Conservation (phyloP, 305 asterid species). For the Solanum hybrid region DNA sequence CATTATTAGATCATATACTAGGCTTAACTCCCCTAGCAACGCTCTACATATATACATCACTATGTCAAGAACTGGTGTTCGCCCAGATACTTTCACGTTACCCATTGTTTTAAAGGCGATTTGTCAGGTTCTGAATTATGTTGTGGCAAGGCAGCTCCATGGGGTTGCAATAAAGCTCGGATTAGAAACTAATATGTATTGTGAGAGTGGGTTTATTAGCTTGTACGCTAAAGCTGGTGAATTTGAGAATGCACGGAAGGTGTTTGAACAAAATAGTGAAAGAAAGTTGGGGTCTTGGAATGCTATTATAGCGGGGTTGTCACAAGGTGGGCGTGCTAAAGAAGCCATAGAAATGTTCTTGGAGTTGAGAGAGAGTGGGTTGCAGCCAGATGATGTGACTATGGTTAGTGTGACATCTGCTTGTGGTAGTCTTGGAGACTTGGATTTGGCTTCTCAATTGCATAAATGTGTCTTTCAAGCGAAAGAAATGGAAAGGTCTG, state of each 20-base stretch:
- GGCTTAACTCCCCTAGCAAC: slow-evolving; percentile 43
- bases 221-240: slow-evolving; percentile 40
- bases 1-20: slow-evolving; percentile 50
- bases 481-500: slow-evolving; percentile 24
- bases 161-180: slow-evolving; percentile 41
- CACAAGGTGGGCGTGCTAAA: slow-evolving; percentile 61
- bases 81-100: slow-evolving; percentile 54
- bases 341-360: slow-evolving; percentile 56
- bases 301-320: slow-evolving; percentile 63
- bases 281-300: slow-evolving; percentile 87
- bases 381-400: slow-evolving; percentile 63
- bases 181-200: slow-evolving; percentile 45
- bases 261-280: slow-evolving; percentile 49
- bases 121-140: slow-evolving; percentile 20
- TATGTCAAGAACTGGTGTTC: slow-evolving; percentile 52
- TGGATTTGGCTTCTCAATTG: slow-evolving; percentile 59
- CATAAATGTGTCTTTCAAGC: slow-evolving; percentile 67
- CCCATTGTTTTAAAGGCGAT: slow-evolving; percentile 59
- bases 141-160: slow-evolving; percentile 40
- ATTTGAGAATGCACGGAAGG: slow-evolving; percentile 37
- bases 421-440: slow-evolving; percentile 65
- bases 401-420: slow-evolving; percentile 76
- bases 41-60: slow-evolving; percentile 39
- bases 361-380: slow-evolving; percentile 44
- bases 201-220: slow-evolving; percentile 71